Evolutionary conservation across 2,329 filamentous ascomycete species (phyloP).

Genomic region (Beauveria rudraprayagi): DNA sequence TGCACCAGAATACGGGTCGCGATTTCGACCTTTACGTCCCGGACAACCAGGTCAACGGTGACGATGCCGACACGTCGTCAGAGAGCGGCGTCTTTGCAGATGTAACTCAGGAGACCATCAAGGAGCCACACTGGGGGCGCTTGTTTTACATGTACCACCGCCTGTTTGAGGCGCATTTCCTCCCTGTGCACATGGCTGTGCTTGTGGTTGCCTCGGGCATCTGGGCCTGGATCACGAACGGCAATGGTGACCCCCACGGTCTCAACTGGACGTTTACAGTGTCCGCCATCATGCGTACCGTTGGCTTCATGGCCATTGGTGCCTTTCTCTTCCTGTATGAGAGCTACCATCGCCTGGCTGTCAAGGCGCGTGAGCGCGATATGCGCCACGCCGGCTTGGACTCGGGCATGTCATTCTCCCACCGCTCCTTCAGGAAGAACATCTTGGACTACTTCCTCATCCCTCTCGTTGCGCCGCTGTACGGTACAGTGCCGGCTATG

Average conservation of each 20-base stretch:
- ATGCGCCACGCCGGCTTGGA: slow-evolving; percentile 58
- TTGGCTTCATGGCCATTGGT: slow-evolving; percentile 55
- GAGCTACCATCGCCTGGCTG: slow-evolving; percentile 54
- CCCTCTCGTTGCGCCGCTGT: slow-evolving; percentile 59
- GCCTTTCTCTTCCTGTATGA: slow-evolving; percentile 61
- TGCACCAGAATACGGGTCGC: slow-evolving; percentile 42
- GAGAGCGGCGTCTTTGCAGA: slow-evolving; percentile 49
- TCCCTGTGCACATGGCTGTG: slow-evolving; percentile 60
- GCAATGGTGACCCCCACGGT: slow-evolving; percentile 41
- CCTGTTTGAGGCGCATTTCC: slow-evolving; percentile 66
- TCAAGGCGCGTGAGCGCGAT: slow-evolving; percentile 52
- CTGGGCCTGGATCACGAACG: slow-evolving; percentile 48
- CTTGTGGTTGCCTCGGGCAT: slow-evolving; percentile 54
- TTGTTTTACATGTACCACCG: slow-evolving; percentile 54
- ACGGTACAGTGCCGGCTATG: slow-evolving; percentile 57
- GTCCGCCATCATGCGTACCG: slow-evolving; percentile 51
- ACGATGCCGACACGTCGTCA: slow-evolving; percentile 30
- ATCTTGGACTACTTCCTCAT: slow-evolving; percentile 56
- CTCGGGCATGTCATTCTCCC: slow-evolving; percentile 58
- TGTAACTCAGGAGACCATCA: slow-evolving; percentile 42
- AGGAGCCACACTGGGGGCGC: slow-evolving; percentile 45
- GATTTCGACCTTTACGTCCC: slow-evolving; percentile 40
- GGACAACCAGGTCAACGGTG: slow-evolving; percentile 32
- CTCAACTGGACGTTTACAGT: slow-evolving; percentile 52
- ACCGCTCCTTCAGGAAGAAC: slow-evolving; percentile 47